Base-by-base conservation (phyloP, 2,329 filamentous ascomycete genomes). In the Microcyclosporella mali region DNA sequence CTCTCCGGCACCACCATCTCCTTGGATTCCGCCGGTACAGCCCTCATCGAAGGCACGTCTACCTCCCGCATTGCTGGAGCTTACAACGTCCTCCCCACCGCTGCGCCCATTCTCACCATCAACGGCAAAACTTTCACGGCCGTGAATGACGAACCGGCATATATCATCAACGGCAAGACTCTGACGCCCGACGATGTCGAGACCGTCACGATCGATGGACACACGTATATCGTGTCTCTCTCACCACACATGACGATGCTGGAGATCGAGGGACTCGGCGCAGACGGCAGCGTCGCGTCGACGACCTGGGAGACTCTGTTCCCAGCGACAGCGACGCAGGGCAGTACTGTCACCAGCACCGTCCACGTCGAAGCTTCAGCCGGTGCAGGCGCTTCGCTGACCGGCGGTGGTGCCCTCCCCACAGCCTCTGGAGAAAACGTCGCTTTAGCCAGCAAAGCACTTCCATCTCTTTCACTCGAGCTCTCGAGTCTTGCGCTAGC, bases 121-220 rank as follows among this genome's bases (percentile, higher is more conserved):
- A 57, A 52, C 8, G 55, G 51, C 7, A 38, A 57, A 27, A 57
- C 46, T 2, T 63, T 59, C 50, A 58, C 49, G 7, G 57, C 61
- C 7, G 41, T 59, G 33, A 56, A 56, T 39, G 51, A 49, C 19
- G 52, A 52, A 9, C 51, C 58, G 2, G 61, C 61, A 1, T 71
- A 69, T 33, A 44, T 69, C 9, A 54, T 71, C 11, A 56, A 57
- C 16, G 67, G 63, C 8, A 58, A 67, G 31, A 68, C 66, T 1
- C 57, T 70, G 1, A 51, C 54, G 1, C 60, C 66, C 6, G 65
- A 63, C 8, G 59, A 61, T 6, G 46, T 44, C 6, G 56, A 57
- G 18, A 61, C 57, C 8, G 55, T 57, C 10, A 55, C 49, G 2
- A 45, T 63, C 35, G 38, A 44, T 17, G 56, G 59, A 11, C 46